Conservation (phyloP, 1,284 basidiomycete species). For the Ceratobasidium sp. region DNA sequence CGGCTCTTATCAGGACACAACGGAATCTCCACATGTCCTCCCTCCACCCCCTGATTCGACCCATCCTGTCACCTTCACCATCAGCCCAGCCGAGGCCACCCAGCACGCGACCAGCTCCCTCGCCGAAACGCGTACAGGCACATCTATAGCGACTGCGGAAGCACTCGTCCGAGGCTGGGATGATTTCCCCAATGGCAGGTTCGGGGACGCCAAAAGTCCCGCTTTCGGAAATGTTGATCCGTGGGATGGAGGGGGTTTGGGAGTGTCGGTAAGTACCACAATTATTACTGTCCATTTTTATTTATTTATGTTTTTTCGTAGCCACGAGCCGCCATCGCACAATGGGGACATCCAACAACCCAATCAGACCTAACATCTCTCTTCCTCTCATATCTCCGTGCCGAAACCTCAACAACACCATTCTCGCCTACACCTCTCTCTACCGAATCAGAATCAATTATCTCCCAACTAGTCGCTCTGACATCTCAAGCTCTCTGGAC, state of each 20-base stretch:
- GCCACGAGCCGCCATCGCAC: constrained; percentile 71
- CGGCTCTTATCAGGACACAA: constrained; percentile 33
- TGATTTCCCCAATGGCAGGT: constrained; percentile 99
- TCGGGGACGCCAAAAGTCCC: constrained; percentile 96
- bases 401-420: constrained; percentile 77
- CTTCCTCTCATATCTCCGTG: constrained; percentile 79
- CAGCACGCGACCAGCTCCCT: constrained; percentile 40
- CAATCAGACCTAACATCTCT: constrained; percentile 78
- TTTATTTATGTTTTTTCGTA: constrained; percentile 53
- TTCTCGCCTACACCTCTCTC: constrained; percentile 91
- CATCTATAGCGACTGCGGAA: constrained; percentile 26
- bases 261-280: constrained; percentile 54
- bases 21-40: constrained; percentile 34
- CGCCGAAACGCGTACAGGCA: constrained; percentile 7
- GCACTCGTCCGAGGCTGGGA: constrained; percentile 79
- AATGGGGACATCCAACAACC: constrained; percentile 85
- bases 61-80: constrained; percentile 31
- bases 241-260: constrained; percentile 59
- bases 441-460: constrained; percentile 84
- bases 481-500: constrained; percentile 91
- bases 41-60: constrained; percentile 21
- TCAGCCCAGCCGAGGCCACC: constrained; percentile 42
- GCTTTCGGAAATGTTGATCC: constrained; percentile 86
- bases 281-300: constrained; percentile 53
- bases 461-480: constrained; percentile 79